Conservation (phyloP, 495 filamentous ascomycete genomes). For the Platismatia glauca region DNA sequence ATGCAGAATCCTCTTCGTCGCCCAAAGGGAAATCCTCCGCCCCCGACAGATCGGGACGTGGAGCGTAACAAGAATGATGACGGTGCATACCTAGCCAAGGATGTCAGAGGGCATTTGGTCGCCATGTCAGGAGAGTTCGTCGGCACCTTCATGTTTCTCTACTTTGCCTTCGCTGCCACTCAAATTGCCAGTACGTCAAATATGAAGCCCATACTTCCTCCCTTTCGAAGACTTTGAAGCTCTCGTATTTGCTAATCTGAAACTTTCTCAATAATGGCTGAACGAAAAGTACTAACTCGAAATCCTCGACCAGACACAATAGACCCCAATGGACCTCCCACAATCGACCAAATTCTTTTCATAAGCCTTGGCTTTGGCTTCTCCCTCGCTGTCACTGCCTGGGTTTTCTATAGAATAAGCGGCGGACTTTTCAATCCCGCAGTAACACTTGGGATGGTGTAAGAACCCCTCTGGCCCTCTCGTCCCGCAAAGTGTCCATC, state of each 20-base stretch:
- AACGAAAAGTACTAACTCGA: background rate
- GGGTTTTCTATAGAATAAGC: slow-evolving; percentile 74
- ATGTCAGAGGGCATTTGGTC: slow-evolving; percentile 18
- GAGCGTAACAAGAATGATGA: slow-evolving; percentile 7
- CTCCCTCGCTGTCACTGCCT: slow-evolving; percentile 69
- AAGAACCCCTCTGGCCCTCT: slow-evolving; percentile 61
- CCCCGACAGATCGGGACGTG: slow-evolving; percentile 2
- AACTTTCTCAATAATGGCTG: too few species aligned
- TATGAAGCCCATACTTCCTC: background rate
- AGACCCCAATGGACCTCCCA: background rate
- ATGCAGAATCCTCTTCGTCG: slow-evolving; percentile 18
- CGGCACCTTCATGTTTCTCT: slow-evolving; percentile 46
- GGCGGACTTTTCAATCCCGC: slow-evolving; percentile 80
- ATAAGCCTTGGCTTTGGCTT: slow-evolving; percentile 69
- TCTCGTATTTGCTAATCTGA: too few species aligned
- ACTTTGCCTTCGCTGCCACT: slow-evolving; percentile 36
- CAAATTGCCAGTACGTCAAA: slow-evolving; percentile 13
- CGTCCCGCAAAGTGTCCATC: slow-evolving; percentile 26
- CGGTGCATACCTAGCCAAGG: slow-evolving; percentile 5
- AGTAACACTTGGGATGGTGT: slow-evolving; percentile 60
- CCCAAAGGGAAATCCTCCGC: slow-evolving; percentile 3
- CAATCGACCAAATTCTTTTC: slow-evolving; percentile 45
- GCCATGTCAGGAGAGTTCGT: slow-evolving; percentile 34
- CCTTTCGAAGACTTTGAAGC: too few species aligned
- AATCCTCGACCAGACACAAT: background rate